Evolutionary conservation across 108 stramenopile species (phyloP).

Genomic region (Pseudonitzschia multiseries): DNA sequence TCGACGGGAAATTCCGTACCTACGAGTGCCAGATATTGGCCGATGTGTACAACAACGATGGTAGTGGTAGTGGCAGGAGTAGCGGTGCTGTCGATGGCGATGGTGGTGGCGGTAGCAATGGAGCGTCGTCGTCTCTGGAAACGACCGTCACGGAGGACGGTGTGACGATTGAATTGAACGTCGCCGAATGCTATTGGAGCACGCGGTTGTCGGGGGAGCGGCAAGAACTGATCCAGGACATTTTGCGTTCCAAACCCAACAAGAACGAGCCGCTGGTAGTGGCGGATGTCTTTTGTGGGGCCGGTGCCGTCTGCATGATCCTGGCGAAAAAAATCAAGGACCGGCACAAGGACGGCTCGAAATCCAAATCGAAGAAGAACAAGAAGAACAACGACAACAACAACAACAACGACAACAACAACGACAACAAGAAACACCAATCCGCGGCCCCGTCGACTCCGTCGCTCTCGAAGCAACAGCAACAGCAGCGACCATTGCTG

Average conservation of each 20-base stretch:
- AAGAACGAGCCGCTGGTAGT: conserved; percentile 38
- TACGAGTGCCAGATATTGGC: conserved; percentile 92
- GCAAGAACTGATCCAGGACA: conserved; percentile 61
- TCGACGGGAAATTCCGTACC: conserved; percentile 90
- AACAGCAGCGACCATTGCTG: background rate
- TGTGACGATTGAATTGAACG: conserved; percentile 79
- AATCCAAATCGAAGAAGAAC: too few relatives aligned
- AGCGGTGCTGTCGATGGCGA: too few relatives aligned
- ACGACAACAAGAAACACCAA: background rate
- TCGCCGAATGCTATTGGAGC: conserved; percentile 95
- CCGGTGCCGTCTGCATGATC: conserved; percentile 92
- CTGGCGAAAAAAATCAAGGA: conserved; percentile 42
- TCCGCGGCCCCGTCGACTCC: too few relatives aligned
- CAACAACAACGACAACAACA: conserved; percentile 1
- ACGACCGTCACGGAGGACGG: conserved; percentile 84
- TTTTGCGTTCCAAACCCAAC: conserved; percentile 21
- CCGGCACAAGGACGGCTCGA: conserved; percentile 35
- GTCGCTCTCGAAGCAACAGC: background rate
- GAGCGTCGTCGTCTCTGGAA: conserved; percentile 31
- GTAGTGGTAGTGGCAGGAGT: too few relatives aligned
- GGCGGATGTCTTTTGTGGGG: conserved; percentile 94
- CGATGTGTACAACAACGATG: conserved; percentile 9
- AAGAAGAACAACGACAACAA: background rate
- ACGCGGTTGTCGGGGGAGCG: conserved; percentile 88
- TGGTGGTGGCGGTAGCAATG: too few relatives aligned